A percentile compares a stretch with the other conserved stretches of the same genome.
phyloP scores from a whole-genome alignment of 2,329 filamentous ascomycete species.

The Fusarium decemcellulare region DNA sequence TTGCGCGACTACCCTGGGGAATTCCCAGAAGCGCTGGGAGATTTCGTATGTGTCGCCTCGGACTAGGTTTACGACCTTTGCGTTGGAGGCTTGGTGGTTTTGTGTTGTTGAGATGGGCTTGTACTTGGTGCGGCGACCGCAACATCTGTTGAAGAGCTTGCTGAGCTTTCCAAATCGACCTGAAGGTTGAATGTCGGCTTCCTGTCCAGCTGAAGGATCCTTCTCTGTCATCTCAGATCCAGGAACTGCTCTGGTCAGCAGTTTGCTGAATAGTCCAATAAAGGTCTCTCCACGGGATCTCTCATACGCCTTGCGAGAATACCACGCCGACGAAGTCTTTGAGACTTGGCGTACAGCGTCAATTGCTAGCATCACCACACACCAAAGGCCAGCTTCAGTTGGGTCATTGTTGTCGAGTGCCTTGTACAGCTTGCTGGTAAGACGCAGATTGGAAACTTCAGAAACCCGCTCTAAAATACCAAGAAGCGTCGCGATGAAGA shows the following conservation, averaged over 20 bases:
- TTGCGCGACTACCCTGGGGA: slow-evolving; percentile 80
- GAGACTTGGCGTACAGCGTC: slow-evolving; percentile 52
- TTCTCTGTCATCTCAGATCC: slow-evolving; percentile 57
- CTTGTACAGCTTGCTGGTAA: slow-evolving; percentile 54
- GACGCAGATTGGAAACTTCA: slow-evolving; percentile 56
- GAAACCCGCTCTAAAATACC: slow-evolving; percentile 66
- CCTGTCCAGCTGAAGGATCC: slow-evolving; percentile 36
- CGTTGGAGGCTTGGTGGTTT: slow-evolving; percentile 79
- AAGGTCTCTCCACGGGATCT: slow-evolving; percentile 80
- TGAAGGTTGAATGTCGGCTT: neutral
- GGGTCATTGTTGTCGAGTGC: slow-evolving; percentile 50
- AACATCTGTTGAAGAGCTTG: slow-evolving; percentile 37
- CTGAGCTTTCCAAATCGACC: slow-evolving; percentile 8
- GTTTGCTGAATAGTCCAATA: slow-evolving; percentile 55
- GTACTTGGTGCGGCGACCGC: slow-evolving; percentile 35
- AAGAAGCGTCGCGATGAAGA: slow-evolving; percentile 76
- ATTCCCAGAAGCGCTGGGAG: slow-evolving; percentile 90
- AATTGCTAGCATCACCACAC: slow-evolving; percentile 52
- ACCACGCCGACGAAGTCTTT: slow-evolving; percentile 74
- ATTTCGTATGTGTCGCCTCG: slow-evolving; percentile 87
- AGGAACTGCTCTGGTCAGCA: slow-evolving; percentile 55
- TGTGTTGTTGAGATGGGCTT: slow-evolving; percentile 42
- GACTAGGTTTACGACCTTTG: slow-evolving; percentile 92
- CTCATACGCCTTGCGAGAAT: slow-evolving; percentile 86
- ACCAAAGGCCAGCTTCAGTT: slow-evolving; percentile 54